These are phyloP conservation scores for Proteromonas lacertae DNA, from an alignment of 352 stramenopile species.

Conservation along the genomic window DNA sequence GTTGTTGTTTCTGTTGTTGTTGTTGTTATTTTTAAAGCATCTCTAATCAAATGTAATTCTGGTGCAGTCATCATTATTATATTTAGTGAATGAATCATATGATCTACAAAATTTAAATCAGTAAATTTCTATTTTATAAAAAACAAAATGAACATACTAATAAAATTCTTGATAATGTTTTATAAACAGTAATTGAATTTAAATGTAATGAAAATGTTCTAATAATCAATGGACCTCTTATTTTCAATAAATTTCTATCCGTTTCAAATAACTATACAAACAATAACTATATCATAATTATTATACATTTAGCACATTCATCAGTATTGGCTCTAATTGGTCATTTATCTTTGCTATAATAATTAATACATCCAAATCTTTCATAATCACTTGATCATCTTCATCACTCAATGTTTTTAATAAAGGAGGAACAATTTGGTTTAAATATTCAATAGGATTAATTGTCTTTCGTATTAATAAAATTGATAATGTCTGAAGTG, in stretches of 20 bases:
- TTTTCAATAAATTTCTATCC: constrained; percentile 45
- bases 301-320: constrained; percentile 67
- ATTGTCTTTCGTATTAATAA: constrained; percentile 73
- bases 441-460: constrained; percentile 58
- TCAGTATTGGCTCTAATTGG: constrained; percentile 55
- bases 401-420: constrained; percentile 72
- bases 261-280: too few relatives aligned
- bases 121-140: too few relatives aligned
- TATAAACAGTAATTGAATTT: constrained; percentile 84
- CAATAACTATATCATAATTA: too few relatives aligned
- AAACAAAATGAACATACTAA: too few relatives aligned
- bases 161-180: constrained; percentile 79
- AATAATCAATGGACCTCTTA: constrained; percentile 79
- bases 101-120: constrained; percentile 69
- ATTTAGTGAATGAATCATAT: constrained; percentile 97
- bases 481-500: constrained; percentile 86
- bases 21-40: constrained; percentile 19
- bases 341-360: constrained; percentile 53
- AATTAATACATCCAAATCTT: constrained; percentile 73
- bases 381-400: constrained; percentile 73
- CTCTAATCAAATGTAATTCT: constrained; percentile 48
- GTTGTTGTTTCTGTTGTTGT: too few relatives aligned
- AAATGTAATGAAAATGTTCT: constrained; percentile 85
- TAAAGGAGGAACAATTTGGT: constrained; percentile 59
- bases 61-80: constrained; percentile 89